Evolutionary conservation across 768 basidiomycete genomes (phyloP).

Genomic region (Roridomyces roridus): DNA sequence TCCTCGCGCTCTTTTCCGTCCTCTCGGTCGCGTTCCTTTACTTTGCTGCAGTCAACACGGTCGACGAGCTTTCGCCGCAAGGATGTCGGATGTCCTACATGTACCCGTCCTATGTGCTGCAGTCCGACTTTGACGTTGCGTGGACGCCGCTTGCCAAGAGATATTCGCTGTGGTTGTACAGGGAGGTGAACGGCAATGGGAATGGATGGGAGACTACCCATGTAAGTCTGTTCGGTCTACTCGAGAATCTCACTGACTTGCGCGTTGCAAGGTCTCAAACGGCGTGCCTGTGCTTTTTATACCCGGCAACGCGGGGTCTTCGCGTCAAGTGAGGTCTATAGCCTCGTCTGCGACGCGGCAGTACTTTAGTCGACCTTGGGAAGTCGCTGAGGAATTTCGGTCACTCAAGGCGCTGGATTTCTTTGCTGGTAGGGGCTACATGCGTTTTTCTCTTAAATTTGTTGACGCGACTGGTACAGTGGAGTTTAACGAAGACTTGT

Average conservation of each 20-base stretch:
- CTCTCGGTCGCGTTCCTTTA: conserved; percentile 45
- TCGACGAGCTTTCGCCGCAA: conserved; percentile 72
- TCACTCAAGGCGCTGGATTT: conserved; percentile 73
- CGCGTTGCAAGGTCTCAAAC: conserved; percentile 25
- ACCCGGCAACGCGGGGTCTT: conserved; percentile 96
- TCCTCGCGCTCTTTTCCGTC: conserved; percentile 45
- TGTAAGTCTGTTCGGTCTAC: conserved; percentile 41
- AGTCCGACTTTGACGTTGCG: conserved; percentile 66
- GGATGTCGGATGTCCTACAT: conserved; percentile 98
- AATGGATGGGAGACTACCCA: conserved; percentile 74
- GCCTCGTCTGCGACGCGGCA: conserved; percentile 90
- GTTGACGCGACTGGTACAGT: conserved; percentile 44
- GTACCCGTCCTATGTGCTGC: conserved; percentile 87
- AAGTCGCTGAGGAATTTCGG: conserved; percentile 59
- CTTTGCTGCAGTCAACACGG: conserved; percentile 49
- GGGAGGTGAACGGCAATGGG: conserved; percentile 56
- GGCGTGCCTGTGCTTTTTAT: conserved; percentile 94
- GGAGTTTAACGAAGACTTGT: conserved; percentile 97
- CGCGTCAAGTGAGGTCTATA: conserved; percentile 91
- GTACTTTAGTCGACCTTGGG: conserved; percentile 68
- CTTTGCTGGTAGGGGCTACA: conserved; percentile 88
- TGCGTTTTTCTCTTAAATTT: too few species aligned
- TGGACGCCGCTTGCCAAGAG: conserved; percentile 77
- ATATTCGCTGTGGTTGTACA: conserved; percentile 90
- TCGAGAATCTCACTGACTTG: not conserved